Percentiles rank a stretch among this genome's conserved stretches.
These are phyloP conservation scores for Mycena haematopus DNA, from an alignment of 768 basidiomycete species.

Conservation along the genomic window DNA sequence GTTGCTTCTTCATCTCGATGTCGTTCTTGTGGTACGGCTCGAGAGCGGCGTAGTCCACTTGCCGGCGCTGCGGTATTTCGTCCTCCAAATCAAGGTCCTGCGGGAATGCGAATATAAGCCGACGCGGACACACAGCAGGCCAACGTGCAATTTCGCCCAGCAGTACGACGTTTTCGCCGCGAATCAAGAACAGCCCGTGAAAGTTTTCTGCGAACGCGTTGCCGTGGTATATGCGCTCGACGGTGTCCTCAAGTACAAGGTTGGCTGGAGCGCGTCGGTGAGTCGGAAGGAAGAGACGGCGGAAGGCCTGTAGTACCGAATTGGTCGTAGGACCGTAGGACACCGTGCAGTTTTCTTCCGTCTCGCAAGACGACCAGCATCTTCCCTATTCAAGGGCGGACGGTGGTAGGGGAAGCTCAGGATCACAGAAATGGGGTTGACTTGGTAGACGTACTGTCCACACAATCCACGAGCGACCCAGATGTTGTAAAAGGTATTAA, in stretches of 20 bases:
- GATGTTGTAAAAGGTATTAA: conserved; percentile 98
- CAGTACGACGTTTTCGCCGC: conserved; percentile 98
- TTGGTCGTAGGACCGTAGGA: conserved; percentile 96
- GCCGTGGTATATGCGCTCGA: conserved; percentile 93
- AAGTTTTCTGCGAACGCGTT: conserved; percentile 87
- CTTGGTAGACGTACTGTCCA: conserved; percentile 95
- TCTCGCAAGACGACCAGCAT: conserved; percentile 97
- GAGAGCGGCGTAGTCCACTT: conserved; percentile 74
- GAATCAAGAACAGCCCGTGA: conserved; percentile 90
- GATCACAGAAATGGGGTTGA: conserved; percentile 57
- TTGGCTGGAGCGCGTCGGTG: conserved; percentile 67
- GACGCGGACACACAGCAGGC: not conserved
- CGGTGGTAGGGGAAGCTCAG: conserved; percentile 47
- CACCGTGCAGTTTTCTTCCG: conserved; percentile 95
- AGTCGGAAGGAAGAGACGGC: conserved; percentile 4
- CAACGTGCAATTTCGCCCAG: conserved; percentile 92
- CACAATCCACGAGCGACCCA: conserved; percentile 97
- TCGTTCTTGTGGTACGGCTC: conserved; percentile 77
- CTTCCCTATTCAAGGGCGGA: conserved; percentile 75
- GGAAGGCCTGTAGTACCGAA: conserved; percentile 72
- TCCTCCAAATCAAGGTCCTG: conserved; percentile 95
- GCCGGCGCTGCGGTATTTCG: conserved; percentile 72
- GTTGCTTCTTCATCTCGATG: conserved; percentile 73
- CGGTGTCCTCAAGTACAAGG: conserved; percentile 93
- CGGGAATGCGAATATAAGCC: conserved; percentile 2